Evolutionary conservation across 768 basidiomycete species (phyloP).

Genomic region (Clavulina sp.): DNA sequence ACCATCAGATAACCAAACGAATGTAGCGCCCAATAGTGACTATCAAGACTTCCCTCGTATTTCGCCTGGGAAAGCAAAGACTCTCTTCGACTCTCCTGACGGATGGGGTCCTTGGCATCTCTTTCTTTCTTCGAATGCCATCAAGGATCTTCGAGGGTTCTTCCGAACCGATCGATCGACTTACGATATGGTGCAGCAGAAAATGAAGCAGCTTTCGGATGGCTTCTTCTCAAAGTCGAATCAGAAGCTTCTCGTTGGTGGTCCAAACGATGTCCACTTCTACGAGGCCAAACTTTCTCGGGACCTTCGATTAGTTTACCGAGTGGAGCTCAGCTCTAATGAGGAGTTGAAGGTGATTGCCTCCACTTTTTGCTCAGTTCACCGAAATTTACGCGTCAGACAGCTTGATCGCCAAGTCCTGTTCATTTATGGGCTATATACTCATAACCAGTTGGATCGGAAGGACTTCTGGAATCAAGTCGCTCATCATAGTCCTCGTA

Average conservation of each 20-base stretch:
- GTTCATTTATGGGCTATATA: slow-evolving; percentile 31
- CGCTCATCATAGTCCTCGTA: slow-evolving; percentile 24
- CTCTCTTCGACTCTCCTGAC: background rate
- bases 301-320: slow-evolving; percentile 29
- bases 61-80: background rate
- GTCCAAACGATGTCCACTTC: slow-evolving; percentile 32
- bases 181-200: background rate
- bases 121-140: background rate
- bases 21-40: background rate
- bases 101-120: background rate
- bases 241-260: slow-evolving; percentile 38
- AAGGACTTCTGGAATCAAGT: slow-evolving; percentile 32
- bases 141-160: background rate
- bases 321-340: background rate
- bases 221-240: slow-evolving; percentile 50
- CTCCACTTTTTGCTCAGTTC: too few species aligned
- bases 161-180: background rate
- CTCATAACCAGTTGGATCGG: slow-evolving; percentile 28
- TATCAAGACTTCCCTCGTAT: background rate
- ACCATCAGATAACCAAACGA: background rate
- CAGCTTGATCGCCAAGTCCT: background rate
- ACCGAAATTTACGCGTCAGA: background rate
- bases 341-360: background rate
- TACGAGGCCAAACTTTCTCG: slow-evolving; percentile 52
- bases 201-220: background rate